These are phyloP conservation scores for Fusarium pseudoanthophilum DNA, from an alignment of 2,329 filamentous ascomycete genomes.

Conservation along the genomic window DNA sequence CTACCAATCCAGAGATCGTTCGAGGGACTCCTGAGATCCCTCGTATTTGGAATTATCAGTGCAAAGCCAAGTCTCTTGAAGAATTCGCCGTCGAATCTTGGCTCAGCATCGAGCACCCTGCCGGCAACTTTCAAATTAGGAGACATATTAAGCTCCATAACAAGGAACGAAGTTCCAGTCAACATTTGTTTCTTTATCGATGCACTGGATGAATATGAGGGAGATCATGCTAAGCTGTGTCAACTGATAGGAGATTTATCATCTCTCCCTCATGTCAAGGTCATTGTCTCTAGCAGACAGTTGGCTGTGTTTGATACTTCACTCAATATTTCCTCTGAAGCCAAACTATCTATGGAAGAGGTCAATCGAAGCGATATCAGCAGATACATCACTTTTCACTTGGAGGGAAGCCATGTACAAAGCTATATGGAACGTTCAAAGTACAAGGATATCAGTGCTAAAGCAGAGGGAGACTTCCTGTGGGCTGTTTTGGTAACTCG, in stretches of 20 bases:
- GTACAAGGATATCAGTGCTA: constrained; percentile 4
- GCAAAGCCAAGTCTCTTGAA: neutral
- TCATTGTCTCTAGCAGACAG: constrained; percentile 29
- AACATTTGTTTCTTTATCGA: constrained; percentile 35
- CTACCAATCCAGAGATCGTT: constrained; percentile 5
- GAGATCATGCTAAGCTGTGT: constrained; percentile 16
- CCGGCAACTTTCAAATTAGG: neutral
- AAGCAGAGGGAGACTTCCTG: constrained; percentile 33
- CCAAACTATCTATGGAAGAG: constrained; percentile 27
- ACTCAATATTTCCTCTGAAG: neutral
- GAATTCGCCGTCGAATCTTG: neutral
- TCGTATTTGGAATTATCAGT: constrained; percentile 21
- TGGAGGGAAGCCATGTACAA: no score
- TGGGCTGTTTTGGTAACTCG: constrained; percentile 35
- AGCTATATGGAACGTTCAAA: neutral
- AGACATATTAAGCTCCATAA: neutral
- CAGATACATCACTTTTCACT: neutral
- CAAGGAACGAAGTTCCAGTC: neutral
- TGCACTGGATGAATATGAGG: constrained; percentile 31
- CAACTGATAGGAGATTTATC: constrained; percentile 7
- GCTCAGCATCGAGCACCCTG: neutral
- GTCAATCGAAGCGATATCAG: constrained; percentile 25
- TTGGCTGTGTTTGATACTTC: constrained; percentile 16
- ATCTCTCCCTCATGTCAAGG: constrained; percentile 7
- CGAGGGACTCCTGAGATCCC: constrained; percentile 8